Evolutionary conservation across 2,329 filamentous ascomycete genomes (phyloP).

Genomic region (Ceratocystis smalleyi): DNA sequence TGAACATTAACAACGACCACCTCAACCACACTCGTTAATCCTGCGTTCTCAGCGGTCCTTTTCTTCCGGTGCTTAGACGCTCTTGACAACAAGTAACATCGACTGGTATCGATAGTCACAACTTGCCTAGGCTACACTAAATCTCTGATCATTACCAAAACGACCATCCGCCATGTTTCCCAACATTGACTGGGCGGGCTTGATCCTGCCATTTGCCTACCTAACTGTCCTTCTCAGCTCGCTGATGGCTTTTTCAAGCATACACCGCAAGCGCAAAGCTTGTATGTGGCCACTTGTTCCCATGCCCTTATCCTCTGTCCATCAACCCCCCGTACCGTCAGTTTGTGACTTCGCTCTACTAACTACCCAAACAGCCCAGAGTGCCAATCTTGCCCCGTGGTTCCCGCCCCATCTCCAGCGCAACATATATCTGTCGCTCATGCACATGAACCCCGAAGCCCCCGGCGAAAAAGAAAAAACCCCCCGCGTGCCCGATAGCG

Average conservation of each 20-base stretch:
- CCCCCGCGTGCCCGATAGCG: slow-evolving; percentile 59
- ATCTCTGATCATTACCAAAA: slow-evolving; percentile 16
- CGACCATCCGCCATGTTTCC: slow-evolving; percentile 29
- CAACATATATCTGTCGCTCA: slow-evolving; percentile 83
- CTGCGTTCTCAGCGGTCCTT: background rate
- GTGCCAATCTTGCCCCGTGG: slow-evolving; percentile 81
- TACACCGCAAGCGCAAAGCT: slow-evolving; percentile 87
- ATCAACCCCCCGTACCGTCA: background rate
- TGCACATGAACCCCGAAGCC: slow-evolving; percentile 55
- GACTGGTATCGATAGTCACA: background rate
- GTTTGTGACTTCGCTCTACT: slow-evolving; percentile 15
- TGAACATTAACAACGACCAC: background rate
- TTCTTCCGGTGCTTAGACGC: background rate
- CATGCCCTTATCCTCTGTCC: background rate
- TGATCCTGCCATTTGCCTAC: slow-evolving; percentile 78
- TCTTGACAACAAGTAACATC: background rate
- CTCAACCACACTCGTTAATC: slow-evolving; percentile 5
- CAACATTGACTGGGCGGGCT: slow-evolving; percentile 62
- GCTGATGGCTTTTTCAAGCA: slow-evolving; percentile 76
- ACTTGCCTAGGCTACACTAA: background rate
- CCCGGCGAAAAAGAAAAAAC: slow-evolving; percentile 57
- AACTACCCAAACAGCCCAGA: slow-evolving; percentile 40
- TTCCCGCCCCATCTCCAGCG: slow-evolving; percentile 81
- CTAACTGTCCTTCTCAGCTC: slow-evolving; percentile 74
- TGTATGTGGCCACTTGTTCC: slow-evolving; percentile 34